These are phyloP conservation scores for Talinum fruticosum DNA, from an alignment of 148 eudicot genomes.

Conservation along the genomic window DNA sequence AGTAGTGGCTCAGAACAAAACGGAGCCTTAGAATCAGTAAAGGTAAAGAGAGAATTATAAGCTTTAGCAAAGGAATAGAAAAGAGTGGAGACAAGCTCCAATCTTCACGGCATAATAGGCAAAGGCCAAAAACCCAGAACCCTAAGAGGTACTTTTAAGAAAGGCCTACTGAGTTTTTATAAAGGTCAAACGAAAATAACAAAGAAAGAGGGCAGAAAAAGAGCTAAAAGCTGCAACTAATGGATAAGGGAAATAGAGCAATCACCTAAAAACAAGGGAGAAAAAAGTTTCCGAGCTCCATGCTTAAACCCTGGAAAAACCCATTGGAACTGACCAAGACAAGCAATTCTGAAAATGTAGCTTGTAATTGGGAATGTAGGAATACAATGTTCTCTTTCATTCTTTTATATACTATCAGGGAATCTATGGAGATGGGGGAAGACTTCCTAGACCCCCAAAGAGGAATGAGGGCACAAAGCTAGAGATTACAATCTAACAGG, in stretches of 20 bases:
- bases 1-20: constrained; percentile 5
- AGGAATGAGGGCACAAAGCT: constrained; percentile 25
- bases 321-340: constrained; percentile 18
- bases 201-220: background rate
- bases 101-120: constrained; percentile 19
- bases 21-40: background rate
- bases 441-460: background rate
- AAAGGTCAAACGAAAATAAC: background rate
- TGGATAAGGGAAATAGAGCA: constrained; percentile 16
- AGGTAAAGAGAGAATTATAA: constrained; percentile 7
- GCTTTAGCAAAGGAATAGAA: constrained; percentile 14
- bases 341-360: constrained; percentile 22
- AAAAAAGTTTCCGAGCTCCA: constrained; percentile 1
- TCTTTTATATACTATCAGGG: constrained; percentile 18
- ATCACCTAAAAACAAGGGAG: constrained; percentile 6
- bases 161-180: constrained; percentile 4
- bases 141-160: constrained; percentile 33
- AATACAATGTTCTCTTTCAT: constrained; percentile 17
- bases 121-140: constrained; percentile 46
- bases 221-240: constrained; percentile 33
- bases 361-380: constrained; percentile 3
- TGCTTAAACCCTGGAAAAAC: constrained; percentile 24
- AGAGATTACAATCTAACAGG: constrained; percentile 29
- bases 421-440: constrained; percentile 9
- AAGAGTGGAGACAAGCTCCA: constrained; percentile 16